Conservation (phyloP, 225 moss, liverwort and hornwort species). For the Physcomitrium patens region DNA sequence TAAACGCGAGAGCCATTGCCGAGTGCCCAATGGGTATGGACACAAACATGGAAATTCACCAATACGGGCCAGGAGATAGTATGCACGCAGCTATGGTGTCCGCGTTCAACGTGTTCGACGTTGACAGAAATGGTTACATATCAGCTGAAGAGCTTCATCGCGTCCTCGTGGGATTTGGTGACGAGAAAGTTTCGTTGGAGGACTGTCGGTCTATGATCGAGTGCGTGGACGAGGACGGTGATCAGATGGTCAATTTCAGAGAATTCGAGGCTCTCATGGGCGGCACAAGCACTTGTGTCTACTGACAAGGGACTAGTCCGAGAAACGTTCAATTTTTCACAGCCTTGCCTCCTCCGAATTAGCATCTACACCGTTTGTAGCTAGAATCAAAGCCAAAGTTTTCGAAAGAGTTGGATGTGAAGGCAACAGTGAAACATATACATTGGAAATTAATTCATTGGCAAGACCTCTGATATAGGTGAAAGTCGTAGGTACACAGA, state of each 20-base stretch:
- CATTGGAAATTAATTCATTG: too few relatives aligned
- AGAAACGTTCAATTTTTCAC: too few relatives aligned
- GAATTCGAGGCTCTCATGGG: constrained; percentile 56
- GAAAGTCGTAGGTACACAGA: not conserved
- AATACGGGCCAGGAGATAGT: not conserved
- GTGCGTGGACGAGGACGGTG: constrained; percentile 58
- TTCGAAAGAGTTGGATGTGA: too few relatives aligned
- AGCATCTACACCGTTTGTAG: too few relatives aligned
- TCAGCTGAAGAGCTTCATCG: constrained; percentile 70
- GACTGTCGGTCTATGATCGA: constrained; percentile 63
- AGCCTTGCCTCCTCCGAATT: too few relatives aligned
- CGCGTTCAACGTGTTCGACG: constrained; percentile 79
- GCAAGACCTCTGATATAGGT: not conserved
- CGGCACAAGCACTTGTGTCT: constrained; percentile 24
- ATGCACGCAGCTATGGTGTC: constrained; percentile 53
- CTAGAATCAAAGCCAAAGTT: too few relatives aligned
- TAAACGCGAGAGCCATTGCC: constrained; percentile 51
- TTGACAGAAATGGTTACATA: constrained; percentile 62
- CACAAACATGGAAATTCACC: not conserved
- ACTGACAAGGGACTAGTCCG: not conserved
- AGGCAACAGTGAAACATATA: too few relatives aligned
- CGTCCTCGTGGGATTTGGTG: constrained; percentile 63
- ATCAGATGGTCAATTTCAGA: constrained; percentile 49
- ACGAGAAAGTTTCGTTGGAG: constrained; percentile 61
- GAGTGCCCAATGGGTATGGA: constrained; percentile 20